phyloP scores from a whole-genome alignment of 2,329 filamentous ascomycete genomes.

The Exophiala oligosperma region DNA sequence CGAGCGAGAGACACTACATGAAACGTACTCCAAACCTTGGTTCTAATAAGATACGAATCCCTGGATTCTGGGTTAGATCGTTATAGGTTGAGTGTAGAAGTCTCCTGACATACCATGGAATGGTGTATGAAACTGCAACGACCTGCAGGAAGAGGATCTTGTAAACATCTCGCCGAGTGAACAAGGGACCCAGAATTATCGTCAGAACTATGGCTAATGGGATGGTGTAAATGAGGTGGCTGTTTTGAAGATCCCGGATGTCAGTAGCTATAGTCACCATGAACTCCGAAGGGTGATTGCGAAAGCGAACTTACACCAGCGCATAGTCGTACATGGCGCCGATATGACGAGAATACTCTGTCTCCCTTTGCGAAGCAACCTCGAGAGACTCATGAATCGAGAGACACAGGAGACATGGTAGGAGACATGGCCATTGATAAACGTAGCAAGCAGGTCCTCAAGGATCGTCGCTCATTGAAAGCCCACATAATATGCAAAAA shows the following conservation, averaged over 20 bases:
- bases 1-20: neutral
- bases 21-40: slow-evolving; percentile 59
- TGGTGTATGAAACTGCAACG: slow-evolving; percentile 67
- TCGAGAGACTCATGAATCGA: neutral
- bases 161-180: slow-evolving; percentile 62
- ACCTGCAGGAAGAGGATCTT: slow-evolving; percentile 62
- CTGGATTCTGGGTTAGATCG: slow-evolving; percentile 9
- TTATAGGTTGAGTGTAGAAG: neutral
- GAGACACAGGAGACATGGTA: neutral
- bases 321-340: slow-evolving; percentile 53
- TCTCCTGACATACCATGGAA: slow-evolving; percentile 57
- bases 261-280: neutral
- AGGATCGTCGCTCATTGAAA: neutral
- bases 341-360: neutral
- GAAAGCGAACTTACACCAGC: slow-evolving; percentile 54
- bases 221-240: slow-evolving; percentile 67
- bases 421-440: neutral
- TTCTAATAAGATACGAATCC: slow-evolving; percentile 71
- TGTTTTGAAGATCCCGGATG: slow-evolving; percentile 33
- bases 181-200: slow-evolving; percentile 60
- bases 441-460: neutral
- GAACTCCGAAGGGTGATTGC: neutral
- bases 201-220: slow-evolving; percentile 62
- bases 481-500: neutral
- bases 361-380: neutral